Base-by-base conservation (phyloP, 139 green algal genomes). In the Bryopsis sp. region DNA sequence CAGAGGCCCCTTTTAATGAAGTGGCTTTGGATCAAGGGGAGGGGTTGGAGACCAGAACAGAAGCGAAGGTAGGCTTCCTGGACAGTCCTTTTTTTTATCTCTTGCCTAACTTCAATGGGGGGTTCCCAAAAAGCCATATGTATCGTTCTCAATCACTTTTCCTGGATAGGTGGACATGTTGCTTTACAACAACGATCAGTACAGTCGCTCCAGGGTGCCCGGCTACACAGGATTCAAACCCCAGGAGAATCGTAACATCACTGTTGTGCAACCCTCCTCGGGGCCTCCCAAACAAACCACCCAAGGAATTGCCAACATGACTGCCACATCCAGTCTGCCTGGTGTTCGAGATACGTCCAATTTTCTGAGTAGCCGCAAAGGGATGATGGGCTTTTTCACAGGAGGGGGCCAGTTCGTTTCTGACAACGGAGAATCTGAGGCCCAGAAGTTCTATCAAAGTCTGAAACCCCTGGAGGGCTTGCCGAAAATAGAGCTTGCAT, bases 191-290 rank as follows among this genome's bases (percentile, higher is more conserved):
- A 54, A 78, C 8, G 74, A 83, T 50, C 77, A 83, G 74, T 79
- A 83, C 71, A 72, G 66, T 0, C 74, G 61, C 19, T 63, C 54
- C n/a, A 47, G 65, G 15, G 8, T 78, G 39, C 77, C 77, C 0
- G 74, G 75, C 28, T 81, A 73, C 77, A 78, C 64, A 2, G 68
- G 66, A 8, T 74, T 72, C 77, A 67, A 48, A 28, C 60, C 77
- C 15, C 67, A 46, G n/a, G 72, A 58, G 31, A 43, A 29, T 31
- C 36, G 71, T 38, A 76, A 72, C 38, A 76, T 73, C 11, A 48
- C 31, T 1, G 28, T 74, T 38, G 48, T 64, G 36, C 61, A 77
- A 46, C 33, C 61, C 32, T 37, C 54, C 35, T 47, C 71, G 29
- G 74, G 31, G 34, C 68, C 19, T 11, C 43, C 43, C 19, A n/a